A percentile compares a stretch with the other conserved stretches of the same genome.
Evolutionary conservation across 495 filamentous ascomycete species (phyloP).

Genomic region (Neurospora sp.): DNA sequence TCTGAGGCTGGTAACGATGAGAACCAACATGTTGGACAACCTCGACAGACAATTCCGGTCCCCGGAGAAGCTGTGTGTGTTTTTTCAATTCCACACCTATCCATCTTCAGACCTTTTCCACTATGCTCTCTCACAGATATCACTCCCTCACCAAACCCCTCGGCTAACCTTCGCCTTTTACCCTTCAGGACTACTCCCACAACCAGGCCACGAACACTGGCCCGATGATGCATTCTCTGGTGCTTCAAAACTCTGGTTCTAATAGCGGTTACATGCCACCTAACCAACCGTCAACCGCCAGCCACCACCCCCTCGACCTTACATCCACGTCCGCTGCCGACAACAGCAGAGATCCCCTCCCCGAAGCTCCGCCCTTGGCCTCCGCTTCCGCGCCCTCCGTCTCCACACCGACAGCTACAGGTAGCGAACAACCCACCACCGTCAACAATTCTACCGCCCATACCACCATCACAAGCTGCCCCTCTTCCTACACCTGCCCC

Average conservation of each 20-base stretch:
- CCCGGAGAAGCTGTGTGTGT: background rate
- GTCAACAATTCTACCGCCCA: no score
- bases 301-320: background rate
- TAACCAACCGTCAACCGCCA: background rate
- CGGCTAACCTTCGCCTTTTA: background rate
- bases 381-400: background rate
- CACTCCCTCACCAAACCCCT: background rate
- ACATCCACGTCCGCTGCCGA: background rate
- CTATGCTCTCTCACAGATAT: background rate
- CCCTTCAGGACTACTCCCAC: background rate
- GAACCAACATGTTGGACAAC: background rate
- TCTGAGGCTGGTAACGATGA: background rate
- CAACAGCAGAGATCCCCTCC: background rate
- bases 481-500: no score
- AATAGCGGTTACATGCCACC: background rate
- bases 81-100: background rate
- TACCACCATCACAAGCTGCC: no score
- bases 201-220: background rate
- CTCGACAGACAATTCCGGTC: background rate
- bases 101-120: background rate
- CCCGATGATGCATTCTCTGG: background rate
- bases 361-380: background rate
- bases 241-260: background rate
- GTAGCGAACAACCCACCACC: no score
- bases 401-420: no score